Evolutionary conservation across 495 filamentous ascomycete genomes (phyloP).

Genomic region (Penicillium lividum): DNA sequence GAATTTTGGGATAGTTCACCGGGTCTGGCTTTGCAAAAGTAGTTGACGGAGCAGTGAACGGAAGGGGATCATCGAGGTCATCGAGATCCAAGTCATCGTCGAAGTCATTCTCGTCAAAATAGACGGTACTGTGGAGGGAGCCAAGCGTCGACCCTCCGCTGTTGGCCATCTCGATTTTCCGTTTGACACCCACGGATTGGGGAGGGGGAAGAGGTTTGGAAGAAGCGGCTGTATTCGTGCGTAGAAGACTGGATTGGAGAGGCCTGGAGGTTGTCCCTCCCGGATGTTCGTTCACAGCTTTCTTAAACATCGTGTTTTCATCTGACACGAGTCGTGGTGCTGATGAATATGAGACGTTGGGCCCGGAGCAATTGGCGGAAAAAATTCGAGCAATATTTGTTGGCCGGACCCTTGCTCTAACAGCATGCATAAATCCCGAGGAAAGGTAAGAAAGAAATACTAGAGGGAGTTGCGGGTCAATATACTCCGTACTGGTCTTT

Average conservation of each 20-base stretch:
- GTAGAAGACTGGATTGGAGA: constrained; percentile 38
- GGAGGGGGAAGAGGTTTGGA: constrained; percentile 28
- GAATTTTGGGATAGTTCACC: constrained; percentile 28
- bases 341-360: constrained; percentile 30
- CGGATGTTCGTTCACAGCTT: constrained; percentile 45
- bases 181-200: constrained; percentile 40
- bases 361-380: constrained; percentile 26
- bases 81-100: constrained; percentile 54
- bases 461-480: background rate
- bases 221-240: constrained; percentile 22
- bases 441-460: background rate
- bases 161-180: constrained; percentile 44
- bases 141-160: constrained; percentile 37
- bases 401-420: constrained; percentile 16
- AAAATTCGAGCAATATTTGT: constrained; percentile 23
- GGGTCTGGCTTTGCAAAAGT: constrained; percentile 21
- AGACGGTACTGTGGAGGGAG: constrained; percentile 47
- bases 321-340: constrained; percentile 21
- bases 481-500: background rate
- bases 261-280: constrained; percentile 31
- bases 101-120: constrained; percentile 58
- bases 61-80: constrained; percentile 39
- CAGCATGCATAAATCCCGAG: constrained; percentile 37
- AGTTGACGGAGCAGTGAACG: constrained; percentile 27
- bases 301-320: constrained; percentile 43